Evolutionary conservation across 2,329 filamentous ascomycete genomes (phyloP), one percentile per base, ranked within the genome.

Genomic region (Huntiella savannae): DNA sequence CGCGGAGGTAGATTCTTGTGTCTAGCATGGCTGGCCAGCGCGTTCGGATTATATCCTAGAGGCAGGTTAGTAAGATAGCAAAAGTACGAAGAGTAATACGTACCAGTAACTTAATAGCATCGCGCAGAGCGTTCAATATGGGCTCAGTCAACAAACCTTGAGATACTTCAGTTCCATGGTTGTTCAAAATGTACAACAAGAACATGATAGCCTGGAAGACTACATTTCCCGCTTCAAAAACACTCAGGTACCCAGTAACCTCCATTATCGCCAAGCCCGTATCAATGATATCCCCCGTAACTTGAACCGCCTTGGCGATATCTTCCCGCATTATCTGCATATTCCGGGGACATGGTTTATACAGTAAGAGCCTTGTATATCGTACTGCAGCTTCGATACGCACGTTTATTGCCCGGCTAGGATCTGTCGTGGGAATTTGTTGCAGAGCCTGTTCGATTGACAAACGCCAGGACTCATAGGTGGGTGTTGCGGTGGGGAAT

Each of bases 1-100:
- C 50, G 13, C 43, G 48, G 11, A 51, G 42, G 40, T 52, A 52
- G n/a, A 49, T 11, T 7, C 41, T 32, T 5, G 51, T 52, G 40
- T 50, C 50, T 28, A 16, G 13, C 3, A 46, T 22, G 10, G 43
- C 43, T 3, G 43, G 43, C 43, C 43, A 46, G 8, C 43, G 15
- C 7, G 37, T 15, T 12, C 15, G 16, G n/a, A 45, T 13, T 6
- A n/a, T 36, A 12, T 45, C 17, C 43, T 45, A 13, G 12, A 11
- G 4, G 12, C 6, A 15, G n/a, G 17, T 37, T 38, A 38, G 36
- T 17, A 45, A 19, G n/a, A 37, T 16, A 2, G 4, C 19, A 32
- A 17, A 15, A n/a, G n/a, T 34, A n/a, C 19, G 32, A 12, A 6
- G 16, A 40, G 17, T 6, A 12, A 46, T 10, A 15, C 22, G 8